Percentiles rank a stretch among this genome's conserved stretches.
These are phyloP conservation scores for Ascochyta lentis DNA, from an alignment of 2,329 filamentous ascomycete genomes.

Conservation along the genomic window DNA sequence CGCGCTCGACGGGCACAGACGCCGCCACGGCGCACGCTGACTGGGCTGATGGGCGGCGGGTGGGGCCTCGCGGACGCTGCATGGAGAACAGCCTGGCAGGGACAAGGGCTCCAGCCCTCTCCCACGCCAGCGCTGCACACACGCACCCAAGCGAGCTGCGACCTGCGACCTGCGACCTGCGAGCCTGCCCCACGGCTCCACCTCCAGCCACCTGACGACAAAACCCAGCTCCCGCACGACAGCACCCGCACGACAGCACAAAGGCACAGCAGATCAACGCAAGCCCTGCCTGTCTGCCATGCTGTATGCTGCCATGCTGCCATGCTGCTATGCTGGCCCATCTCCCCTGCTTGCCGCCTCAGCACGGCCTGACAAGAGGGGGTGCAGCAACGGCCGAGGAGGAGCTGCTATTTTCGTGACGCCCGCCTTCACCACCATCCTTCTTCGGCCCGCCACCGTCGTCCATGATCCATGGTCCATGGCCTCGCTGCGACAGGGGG, in stretches of 20 bases:
- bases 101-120: constrained; percentile 16
- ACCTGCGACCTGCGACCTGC: neutral
- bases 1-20: constrained; percentile 37
- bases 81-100: constrained; percentile 18
- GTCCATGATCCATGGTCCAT: neutral
- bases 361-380: constrained; percentile 10
- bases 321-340: too few relatives aligned
- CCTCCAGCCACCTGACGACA: constrained; percentile 39
- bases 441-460: neutral
- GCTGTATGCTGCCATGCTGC: too few relatives aligned
- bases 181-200: constrained; percentile 37
- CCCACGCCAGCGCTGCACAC: constrained; percentile 36
- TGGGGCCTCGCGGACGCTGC: constrained; percentile 30
- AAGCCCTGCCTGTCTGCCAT: constrained; percentile 16
- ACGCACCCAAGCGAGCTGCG: constrained; percentile 21
- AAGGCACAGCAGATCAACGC: constrained; percentile 27
- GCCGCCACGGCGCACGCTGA: constrained; percentile 35
- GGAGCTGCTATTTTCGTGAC: constrained; percentile 27
- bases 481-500: constrained; percentile 22
- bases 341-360: constrained; percentile 13
- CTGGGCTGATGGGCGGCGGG: constrained; percentile 39
- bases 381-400: constrained; percentile 23
- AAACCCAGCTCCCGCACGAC: constrained; percentile 13
- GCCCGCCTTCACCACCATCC: constrained; percentile 4
- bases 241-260: constrained; percentile 22